Evolutionary conservation across 2,329 filamentous ascomycete genomes (phyloP).

Genomic region (Amauroascus verrucosus): DNA sequence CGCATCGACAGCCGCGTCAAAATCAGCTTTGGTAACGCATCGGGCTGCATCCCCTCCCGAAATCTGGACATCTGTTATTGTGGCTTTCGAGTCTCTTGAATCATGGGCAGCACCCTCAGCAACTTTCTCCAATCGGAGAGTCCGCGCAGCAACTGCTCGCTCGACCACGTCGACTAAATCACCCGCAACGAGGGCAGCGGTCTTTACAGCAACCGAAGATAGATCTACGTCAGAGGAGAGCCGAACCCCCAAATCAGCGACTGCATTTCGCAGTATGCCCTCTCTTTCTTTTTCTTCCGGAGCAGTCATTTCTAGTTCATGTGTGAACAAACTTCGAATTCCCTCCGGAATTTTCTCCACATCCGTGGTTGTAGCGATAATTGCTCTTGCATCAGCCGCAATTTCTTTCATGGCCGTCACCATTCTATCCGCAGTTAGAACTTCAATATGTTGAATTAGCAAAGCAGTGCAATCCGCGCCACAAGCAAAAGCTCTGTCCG

Average conservation of each 20-base stretch:
- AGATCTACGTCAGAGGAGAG: slow-evolving; percentile 77
- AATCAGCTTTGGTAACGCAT: slow-evolving; percentile 71
- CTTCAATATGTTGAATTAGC: slow-evolving; percentile 82
- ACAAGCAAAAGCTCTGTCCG: slow-evolving; percentile 80
- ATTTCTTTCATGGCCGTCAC: slow-evolving; percentile 75
- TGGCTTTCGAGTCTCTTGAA: slow-evolving; percentile 39
- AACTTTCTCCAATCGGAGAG: slow-evolving; percentile 63
- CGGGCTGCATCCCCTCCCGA: slow-evolving; percentile 71
- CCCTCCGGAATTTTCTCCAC: slow-evolving; percentile 89
- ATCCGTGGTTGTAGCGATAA: slow-evolving; percentile 90
- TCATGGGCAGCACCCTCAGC: slow-evolving; percentile 34
- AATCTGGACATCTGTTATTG: slow-evolving; percentile 72
- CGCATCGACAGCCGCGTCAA: slow-evolving; percentile 86
- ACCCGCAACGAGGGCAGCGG: slow-evolving; percentile 85
- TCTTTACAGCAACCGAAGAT: slow-evolving; percentile 79
- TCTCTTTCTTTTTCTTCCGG: slow-evolving; percentile 89
- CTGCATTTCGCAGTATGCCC: slow-evolving; percentile 68
- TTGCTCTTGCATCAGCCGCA: slow-evolving; percentile 63
- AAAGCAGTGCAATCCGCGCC: slow-evolving; percentile 73
- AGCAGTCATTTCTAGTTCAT: slow-evolving; percentile 86
- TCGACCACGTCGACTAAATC: slow-evolving; percentile 93
- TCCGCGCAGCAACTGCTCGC: slow-evolving; percentile 68
- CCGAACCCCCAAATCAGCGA: slow-evolving; percentile 64
- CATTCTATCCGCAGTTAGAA: slow-evolving; percentile 83
- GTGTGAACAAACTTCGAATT: slow-evolving; percentile 81